phyloP scores from a whole-genome alignment of 129 eudicot species.

The Cynara cardunculus region DNA sequence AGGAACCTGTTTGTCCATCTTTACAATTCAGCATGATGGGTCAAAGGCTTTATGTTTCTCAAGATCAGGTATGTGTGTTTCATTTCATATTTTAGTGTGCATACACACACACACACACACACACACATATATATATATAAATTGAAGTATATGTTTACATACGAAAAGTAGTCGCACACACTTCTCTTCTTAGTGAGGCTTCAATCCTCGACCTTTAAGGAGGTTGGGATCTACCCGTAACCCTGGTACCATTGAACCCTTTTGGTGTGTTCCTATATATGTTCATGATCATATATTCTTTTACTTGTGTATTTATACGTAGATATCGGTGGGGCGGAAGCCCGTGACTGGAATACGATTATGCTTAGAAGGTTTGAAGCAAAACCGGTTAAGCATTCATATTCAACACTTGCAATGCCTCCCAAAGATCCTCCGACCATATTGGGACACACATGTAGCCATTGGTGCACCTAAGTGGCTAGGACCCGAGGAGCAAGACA shows the following conservation, averaged over 20 bases:
- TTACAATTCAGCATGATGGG: conserved; percentile 83
- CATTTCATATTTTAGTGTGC: not conserved
- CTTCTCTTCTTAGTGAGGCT: not conserved
- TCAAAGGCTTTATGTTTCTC: conserved; percentile 64
- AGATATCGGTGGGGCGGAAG: conserved; percentile 70
- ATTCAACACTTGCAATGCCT: conserved; percentile 61
- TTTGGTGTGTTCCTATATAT: not conserved
- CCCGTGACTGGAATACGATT: conserved; percentile 69
- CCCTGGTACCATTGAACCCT: not conserved
- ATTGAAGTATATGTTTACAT: not conserved
- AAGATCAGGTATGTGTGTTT: conserved; percentile 53
- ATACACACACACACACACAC: not conserved
- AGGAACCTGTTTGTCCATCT: conserved; percentile 75
- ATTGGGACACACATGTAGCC: conserved; percentile 72
- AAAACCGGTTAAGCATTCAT: conserved; percentile 53
- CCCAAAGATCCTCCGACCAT: conserved; percentile 63
- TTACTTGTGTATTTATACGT: conserved; percentile 5
- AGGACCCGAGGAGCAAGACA: conserved; percentile 82
- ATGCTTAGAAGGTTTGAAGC: conserved; percentile 57
- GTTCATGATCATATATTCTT: not conserved
- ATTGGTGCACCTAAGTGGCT: conserved; percentile 78
- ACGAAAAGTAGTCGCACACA: too few species aligned
- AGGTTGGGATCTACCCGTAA: not conserved
- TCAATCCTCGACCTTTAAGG: not conserved
- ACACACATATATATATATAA: not conserved